These are phyloP conservation scores for Antarctomyces pellizariae DNA, from an alignment of 495 filamentous ascomycete species.

Conservation along the genomic window DNA sequence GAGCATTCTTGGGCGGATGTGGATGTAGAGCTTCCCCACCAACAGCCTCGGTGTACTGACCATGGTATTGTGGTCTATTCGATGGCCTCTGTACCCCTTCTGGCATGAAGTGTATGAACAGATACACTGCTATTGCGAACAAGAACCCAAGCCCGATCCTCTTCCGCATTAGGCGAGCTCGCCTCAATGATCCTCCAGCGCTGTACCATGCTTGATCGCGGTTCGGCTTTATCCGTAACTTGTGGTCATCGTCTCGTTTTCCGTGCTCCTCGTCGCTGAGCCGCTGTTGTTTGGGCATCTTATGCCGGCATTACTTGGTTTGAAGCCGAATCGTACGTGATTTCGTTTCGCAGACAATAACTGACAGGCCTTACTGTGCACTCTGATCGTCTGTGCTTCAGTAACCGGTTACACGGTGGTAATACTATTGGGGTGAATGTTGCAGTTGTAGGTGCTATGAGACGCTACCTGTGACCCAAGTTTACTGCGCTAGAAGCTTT, in stretches of 20 bases:
- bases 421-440: too few species aligned
- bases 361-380: too few species aligned
- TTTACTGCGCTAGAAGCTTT: too few species aligned
- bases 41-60: not conserved
- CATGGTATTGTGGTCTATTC: not conserved
- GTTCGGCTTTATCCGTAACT: constrained; percentile 11
- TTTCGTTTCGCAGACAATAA: too few species aligned
- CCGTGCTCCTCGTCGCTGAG: constrained; percentile 48
- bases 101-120: constrained; percentile 32
- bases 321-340: too few species aligned
- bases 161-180: constrained; percentile 6
- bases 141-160: constrained; percentile 20
- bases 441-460: too few species aligned
- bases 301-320: too few species aligned
- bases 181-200: constrained; percentile 4
- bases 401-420: too few species aligned
- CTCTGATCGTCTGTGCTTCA: too few species aligned
- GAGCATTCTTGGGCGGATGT: not conserved
- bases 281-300: too few species aligned
- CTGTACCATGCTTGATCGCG: constrained; percentile 6
- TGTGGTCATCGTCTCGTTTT: constrained; percentile 44
- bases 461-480: too few species aligned
- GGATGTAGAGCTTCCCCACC: not conserved
- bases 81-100: not conserved
- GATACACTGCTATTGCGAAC: constrained; percentile 20